Evolutionary conservation across 371 early-diverging fungal genomes (phyloP), one percentile per base, ranked within the genome.

Genomic region (Mucor ambiguus): DNA sequence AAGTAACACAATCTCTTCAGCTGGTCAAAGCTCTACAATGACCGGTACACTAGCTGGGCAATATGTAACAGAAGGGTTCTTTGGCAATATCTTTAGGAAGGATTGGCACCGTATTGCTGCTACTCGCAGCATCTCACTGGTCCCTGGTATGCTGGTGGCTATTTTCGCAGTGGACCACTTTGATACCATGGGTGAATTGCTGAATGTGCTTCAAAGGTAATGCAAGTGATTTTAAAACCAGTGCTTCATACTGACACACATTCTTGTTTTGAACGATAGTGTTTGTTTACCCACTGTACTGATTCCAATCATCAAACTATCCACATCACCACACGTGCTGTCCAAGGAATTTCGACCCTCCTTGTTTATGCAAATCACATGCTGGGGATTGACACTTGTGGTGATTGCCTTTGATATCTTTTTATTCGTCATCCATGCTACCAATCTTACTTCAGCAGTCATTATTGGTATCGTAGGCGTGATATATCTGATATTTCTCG

Each of bases 11-110:
- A 60, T 44, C 24, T 44, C 2, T 24, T 32, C 63, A 70, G 87
- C 89, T 32, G 92, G 91, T 18, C 92, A 91, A 73, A 88, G 86
- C 63, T 85, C 88, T 9, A 90, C 91, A 14, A 88, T 92, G 86
- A 87, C 92, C 7, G 90, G 91, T 29, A 91, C 91, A 20, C 68
- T 92, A 52, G 89, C 90, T 32, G 91, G 92, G 4, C 91, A 91
- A 68, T 88, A 86, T 76, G 91, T 92, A 5, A 86, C 87, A 20
- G 89, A 90, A 68, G 91, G 91, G 0, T 91, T 90, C 70, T 85
- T 83, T 76, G 85, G 85, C 4, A 70, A 74, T 56, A 72, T 83
- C 14, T 88, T 92, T 70, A 79, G 84, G 32, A 84, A 83, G 64
- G 85, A 88, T 22, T 90, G 90, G 90, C 85, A 88, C 60, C 87